Base-by-base conservation (phyloP, 352 stramenopile species). In the Phytophthora gonapodyides region DNA sequence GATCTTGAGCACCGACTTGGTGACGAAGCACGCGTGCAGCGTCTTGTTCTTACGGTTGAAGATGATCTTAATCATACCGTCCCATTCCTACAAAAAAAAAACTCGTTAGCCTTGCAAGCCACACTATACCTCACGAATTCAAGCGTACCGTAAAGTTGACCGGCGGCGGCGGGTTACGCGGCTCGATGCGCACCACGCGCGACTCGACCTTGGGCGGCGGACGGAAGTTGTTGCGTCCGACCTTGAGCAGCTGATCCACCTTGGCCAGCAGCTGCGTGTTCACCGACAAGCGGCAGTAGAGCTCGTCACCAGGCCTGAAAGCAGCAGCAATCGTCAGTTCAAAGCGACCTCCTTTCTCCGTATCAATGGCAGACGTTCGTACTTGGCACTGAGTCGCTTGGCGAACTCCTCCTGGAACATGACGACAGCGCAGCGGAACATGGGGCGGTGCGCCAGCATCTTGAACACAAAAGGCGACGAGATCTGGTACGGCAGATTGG, bases 11-110 rank as follows among this genome's bases (percentile, higher is more conserved):
- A 98, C 96, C 2, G 93, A 84, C 79, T 99, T 99, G 33, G 96
- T 99, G 31, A 93, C 97, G 64, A 99, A 94, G 15, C 97, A 95
- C 37, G 96, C 91, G 61, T 97, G 84, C 17, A 99, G 78, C 34
- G 96, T 99, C 85, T 99, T 99, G 80, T 99, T 99, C 80, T 99
- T 99, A 35, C 98, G 87, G 80, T 99, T 99, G 78, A 99, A 99
- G 43, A 99, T 79, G 63, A 99, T 91, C 64, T 98, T 96, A 65
- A 99, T 94, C 91, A 99, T 98, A 35, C 97, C 98, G 74, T 99
- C 98, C 97, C 97, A 99, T 80, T 99, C 97, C 60, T 86, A 27
- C 69, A 59, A 3, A 17, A n/a, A 47, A 47, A 55, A 40, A 48
- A 46, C 5, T n/a, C n/a, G 30, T 69, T 10, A 75, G 48, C n/a